Conservation (phyloP, 2,329 filamentous ascomycete species). For the Penicillium occitanis region DNA sequence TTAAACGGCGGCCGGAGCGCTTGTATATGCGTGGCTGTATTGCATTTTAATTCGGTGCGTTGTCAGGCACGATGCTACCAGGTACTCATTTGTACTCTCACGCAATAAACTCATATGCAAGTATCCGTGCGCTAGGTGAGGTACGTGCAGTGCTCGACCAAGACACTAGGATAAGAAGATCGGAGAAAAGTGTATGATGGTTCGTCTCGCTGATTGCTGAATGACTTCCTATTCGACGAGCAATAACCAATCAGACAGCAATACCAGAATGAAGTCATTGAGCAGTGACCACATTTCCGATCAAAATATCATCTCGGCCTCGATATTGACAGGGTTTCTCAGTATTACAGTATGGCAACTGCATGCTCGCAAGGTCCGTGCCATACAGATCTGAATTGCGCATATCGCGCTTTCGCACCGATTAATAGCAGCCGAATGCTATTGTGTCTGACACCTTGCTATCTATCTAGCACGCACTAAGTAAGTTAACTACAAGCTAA, state of each 20-base stretch:
- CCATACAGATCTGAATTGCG: neutral
- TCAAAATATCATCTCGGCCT: neutral
- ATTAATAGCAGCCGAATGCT: neutral
- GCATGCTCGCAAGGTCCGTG: neutral
- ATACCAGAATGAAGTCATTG: neutral
- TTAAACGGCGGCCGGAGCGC: constrained; percentile 20
- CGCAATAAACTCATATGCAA: constrained; percentile 7
- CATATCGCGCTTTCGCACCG: neutral
- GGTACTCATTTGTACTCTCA: neutral
- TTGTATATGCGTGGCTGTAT: neutral
- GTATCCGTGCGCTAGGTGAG: constrained; percentile 8
- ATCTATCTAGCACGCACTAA: neutral
- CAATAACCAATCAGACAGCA: neutral
- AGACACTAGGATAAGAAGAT: neutral
- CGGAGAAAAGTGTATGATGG: constrained; percentile 4
- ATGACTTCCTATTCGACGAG: neutral
- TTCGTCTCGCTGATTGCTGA: neutral
- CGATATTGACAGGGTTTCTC: neutral
- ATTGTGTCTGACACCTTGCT: neutral
- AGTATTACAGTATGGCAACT: neutral
- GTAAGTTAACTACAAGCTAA: neutral
- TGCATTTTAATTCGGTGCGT: neutral
- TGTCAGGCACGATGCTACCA: constrained; percentile 4
- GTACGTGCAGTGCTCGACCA: neutral
- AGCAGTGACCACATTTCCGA: neutral